Evolutionary conservation across 1,284 basidiomycete genomes (phyloP).

Genomic region (Melampsora americana): DNA sequence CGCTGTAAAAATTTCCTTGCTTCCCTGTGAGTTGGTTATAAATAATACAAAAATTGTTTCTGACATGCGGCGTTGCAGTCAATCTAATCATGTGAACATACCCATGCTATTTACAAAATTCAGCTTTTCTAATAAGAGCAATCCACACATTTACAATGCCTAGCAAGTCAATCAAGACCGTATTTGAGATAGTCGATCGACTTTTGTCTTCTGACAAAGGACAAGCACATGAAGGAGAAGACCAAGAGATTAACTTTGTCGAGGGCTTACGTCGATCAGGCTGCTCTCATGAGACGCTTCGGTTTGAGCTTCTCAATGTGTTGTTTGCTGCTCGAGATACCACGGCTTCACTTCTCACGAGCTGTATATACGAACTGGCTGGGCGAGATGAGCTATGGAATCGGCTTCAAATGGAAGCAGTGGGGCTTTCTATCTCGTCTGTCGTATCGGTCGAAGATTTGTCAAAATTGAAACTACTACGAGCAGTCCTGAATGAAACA

Average conservation of each 20-base stretch:
- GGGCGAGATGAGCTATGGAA: slow-evolving; percentile 58
- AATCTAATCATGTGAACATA: too few species aligned
- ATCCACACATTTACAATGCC: too few species aligned
- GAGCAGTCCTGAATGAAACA: slow-evolving; percentile 69
- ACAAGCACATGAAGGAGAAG: too few species aligned
- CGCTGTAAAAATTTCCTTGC: too few species aligned
- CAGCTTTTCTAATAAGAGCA: too few species aligned
- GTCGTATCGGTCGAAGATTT: slow-evolving; percentile 8
- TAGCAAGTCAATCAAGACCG: too few species aligned
- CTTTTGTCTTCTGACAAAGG: too few species aligned
- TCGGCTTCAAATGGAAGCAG: slow-evolving; percentile 60
- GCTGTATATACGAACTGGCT: slow-evolving; percentile 65
- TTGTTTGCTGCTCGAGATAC: slow-evolving; percentile 67
- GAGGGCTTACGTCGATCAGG: slow-evolving; percentile 29
- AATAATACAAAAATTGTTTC: too few species aligned
- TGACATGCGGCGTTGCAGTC: too few species aligned
- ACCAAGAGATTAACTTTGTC: slow-evolving; percentile 13
- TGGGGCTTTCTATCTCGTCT: slow-evolving; percentile 50
- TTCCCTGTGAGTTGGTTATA: too few species aligned
- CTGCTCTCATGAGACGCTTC: slow-evolving; percentile 57
- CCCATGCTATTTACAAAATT: too few species aligned
- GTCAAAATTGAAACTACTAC: slow-evolving; percentile 57
- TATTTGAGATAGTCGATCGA: too few species aligned
- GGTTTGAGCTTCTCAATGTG: slow-evolving; percentile 68
- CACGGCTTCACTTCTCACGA: slow-evolving; percentile 66